Conservation (phyloP, 2,329 filamentous ascomycete species). For the Microsporum ferrugineum region DNA sequence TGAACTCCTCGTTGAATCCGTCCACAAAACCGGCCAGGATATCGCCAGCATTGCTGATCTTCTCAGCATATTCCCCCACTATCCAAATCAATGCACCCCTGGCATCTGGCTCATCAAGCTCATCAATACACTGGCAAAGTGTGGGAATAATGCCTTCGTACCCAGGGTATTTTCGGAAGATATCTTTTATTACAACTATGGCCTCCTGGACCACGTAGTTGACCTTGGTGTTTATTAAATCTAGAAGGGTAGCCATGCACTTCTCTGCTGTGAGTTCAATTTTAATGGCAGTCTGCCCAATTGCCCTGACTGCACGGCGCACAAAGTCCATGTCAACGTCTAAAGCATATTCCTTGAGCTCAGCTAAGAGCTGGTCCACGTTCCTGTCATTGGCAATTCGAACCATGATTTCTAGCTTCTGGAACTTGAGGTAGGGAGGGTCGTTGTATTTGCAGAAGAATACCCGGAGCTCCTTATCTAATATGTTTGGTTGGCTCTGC, state of each 20-base stretch:
- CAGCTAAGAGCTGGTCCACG: conserved; percentile 84
- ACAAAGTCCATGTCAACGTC: conserved; percentile 99
- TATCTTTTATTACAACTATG: conserved; percentile 98
- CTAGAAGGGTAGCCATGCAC: conserved; percentile 85
- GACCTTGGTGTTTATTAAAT: conserved; percentile 93
- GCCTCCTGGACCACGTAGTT: conserved; percentile 99
- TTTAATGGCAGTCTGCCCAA: conserved; percentile 97
- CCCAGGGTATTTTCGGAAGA: conserved; percentile 91
- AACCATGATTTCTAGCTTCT: conserved; percentile 98
- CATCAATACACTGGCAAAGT: conserved; percentile 91
- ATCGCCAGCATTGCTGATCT: conserved; percentile 96
- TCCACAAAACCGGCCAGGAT: conserved; percentile 88
- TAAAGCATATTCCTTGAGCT: conserved; percentile 92
- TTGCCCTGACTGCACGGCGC: conserved; percentile 82
- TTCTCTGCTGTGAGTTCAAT: conserved; percentile 91
- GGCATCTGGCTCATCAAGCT: conserved; percentile 86
- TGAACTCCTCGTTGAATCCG: conserved; percentile 90
- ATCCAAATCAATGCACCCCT: conserved; percentile 94
- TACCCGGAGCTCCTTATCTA: conserved; percentile 92
- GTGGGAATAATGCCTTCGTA: conserved; percentile 97
- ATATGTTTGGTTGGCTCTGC: conserved; percentile 89
- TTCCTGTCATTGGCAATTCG: conserved; percentile 96
- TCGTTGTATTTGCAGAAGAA: conserved; percentile 99
- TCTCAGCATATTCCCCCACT: conserved; percentile 96
- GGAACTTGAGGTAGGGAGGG: conserved; percentile 90